These are phyloP conservation scores for Plasmodium blacklocki DNA, from an alignment of 169 alveolate genomes.

Conservation along the genomic window DNA sequence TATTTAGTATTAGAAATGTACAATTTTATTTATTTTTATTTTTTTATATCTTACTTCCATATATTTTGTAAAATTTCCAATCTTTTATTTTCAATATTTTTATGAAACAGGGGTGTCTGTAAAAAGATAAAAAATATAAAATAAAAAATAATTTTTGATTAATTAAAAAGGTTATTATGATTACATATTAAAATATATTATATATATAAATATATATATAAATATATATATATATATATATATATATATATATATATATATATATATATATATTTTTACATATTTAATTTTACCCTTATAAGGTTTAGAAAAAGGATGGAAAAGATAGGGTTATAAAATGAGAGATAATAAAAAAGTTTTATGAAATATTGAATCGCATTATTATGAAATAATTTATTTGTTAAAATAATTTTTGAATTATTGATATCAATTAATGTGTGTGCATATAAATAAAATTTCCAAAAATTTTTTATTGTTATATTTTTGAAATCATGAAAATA, in stretches of 20 bases:
- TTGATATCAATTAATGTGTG: conserved; percentile 69
- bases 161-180: not conserved
- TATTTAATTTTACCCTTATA: conserved; percentile 14
- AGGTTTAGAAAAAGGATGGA: conserved; percentile 56
- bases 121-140: not conserved
- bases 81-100: conserved; percentile 41
- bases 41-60: conserved; percentile 41
- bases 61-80: conserved; percentile 57
- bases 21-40: not conserved
- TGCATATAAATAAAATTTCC: conserved; percentile 66
- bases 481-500: conserved; percentile 63
- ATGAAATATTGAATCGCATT: conserved; percentile 68
- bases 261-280: not conserved
- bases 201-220: conserved; percentile 7
- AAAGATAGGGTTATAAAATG: conserved; percentile 55
- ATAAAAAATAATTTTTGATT: not conserved
- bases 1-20: no score
- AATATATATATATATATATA: not conserved
- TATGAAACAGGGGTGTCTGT: conserved; percentile 60
- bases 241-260: conserved; percentile 11
- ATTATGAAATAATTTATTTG: conserved; percentile 54
- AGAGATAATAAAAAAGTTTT: conserved; percentile 49
- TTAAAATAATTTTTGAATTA: conserved; percentile 26
- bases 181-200: not conserved
- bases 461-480: conserved; percentile 28